Percentiles rank a stretch among this genome's conserved stretches.
Evolutionary conservation across 2,329 filamentous ascomycete species (phyloP).

Genomic region (Colletotrichum orbiculare): DNA sequence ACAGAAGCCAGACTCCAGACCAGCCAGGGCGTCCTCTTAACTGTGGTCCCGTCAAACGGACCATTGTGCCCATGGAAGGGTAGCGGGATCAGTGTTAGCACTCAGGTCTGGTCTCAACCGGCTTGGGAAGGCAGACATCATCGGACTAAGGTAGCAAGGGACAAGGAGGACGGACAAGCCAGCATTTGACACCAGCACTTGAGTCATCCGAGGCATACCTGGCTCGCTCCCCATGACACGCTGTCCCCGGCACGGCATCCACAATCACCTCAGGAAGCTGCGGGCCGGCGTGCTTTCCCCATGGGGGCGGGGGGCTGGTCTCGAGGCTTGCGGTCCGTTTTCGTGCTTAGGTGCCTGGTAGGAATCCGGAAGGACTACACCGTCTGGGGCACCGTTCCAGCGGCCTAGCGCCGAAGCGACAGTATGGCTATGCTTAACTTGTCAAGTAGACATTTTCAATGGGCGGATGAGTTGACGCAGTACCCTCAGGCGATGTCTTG

Average conservation of each 20-base stretch:
- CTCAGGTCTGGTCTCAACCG: no score
- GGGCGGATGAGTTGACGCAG: no score
- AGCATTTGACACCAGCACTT: neutral
- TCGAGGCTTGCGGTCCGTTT: neutral
- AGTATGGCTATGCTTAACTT: no score
- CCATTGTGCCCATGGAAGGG: no score
- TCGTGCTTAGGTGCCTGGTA: neutral
- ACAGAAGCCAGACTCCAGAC: no score
- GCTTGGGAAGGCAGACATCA: no score
- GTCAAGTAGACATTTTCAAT: no score
- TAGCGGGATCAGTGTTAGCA: no score
- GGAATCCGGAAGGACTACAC: neutral
- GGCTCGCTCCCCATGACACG: neutral
- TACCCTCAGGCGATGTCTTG: no score
- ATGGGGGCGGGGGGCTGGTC: constrained; percentile 18
- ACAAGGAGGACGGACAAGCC: neutral
- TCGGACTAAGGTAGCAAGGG: no score
- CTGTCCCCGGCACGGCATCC: constrained; percentile 19
- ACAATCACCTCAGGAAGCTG: constrained; percentile 27
- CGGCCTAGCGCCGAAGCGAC: neutral
- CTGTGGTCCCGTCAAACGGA: no score
- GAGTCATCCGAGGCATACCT: constrained; percentile 9
- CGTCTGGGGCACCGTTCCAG: neutral
- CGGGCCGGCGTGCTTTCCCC: constrained; percentile 26
- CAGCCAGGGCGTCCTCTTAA: neutral